Evolutionary conservation across 2,329 filamentous ascomycete species (phyloP), one percentile per base, ranked within the genome.

Genomic region (Penicillium sp.): DNA sequence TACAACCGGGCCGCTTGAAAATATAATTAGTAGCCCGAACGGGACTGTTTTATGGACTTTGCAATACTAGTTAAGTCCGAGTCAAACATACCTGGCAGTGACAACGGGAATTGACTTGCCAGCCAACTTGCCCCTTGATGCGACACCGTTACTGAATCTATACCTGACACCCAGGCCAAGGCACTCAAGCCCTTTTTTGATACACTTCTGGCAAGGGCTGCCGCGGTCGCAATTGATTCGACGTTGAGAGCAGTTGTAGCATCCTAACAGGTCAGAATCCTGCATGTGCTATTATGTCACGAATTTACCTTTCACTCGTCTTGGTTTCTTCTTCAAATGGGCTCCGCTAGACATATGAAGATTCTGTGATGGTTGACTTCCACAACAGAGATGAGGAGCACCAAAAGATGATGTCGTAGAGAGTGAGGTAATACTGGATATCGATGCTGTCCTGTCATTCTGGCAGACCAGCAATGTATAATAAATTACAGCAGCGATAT

Each of bases 171-270:
- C 54, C 5, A 58, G 33, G 2, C 57, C 55, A 11, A 28, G 45
- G 23, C 55, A 60, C 28, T 49, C 36, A 18, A 60, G 43, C 1
- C 50, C 55, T 19, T 55, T 60, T 8, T 50, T 53, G 7, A 42
- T 21, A 48, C 58, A 58, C 45, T 60, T 60, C 16, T 47, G 40
- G 21, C 55, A 58, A n/a, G 43, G 46, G 3, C 34, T 18, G 11
- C 36, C 42, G 3, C 51, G 51, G 19, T 59, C 57, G 21, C 57
- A 59, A 45, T 57, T 56, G 18, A 59, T 57, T 28, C 57, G 57
- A 11, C 57, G 48, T 40, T 59, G 57, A 13, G 57, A 59, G 29
- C 54, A 59, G 29, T 59, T 56, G 19, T 59, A 50, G 39, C 57
- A 59, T 13, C 57, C 57, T 59, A 14, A 18, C 7, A 14, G 16